A percentile compares a stretch with the other conserved stretches of the same genome.
Evolutionary conservation across 176 grass and related monocot genomes (phyloP).

Genomic region (Panicum miliaceum): DNA sequence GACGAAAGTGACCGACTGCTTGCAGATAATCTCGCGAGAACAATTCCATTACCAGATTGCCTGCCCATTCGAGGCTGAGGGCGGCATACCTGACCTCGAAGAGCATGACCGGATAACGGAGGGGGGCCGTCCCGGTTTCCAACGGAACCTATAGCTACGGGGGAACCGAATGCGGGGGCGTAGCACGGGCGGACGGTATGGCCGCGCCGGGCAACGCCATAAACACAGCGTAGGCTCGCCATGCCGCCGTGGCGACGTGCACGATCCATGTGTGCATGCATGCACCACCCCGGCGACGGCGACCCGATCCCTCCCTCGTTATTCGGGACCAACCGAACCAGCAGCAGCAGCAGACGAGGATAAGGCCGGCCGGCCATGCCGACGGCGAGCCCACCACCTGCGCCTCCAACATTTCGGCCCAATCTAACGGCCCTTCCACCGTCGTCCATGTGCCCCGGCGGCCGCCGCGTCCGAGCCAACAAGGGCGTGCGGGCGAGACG

Average conservation of each 20-base stretch:
- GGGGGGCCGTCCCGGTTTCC: neutral
- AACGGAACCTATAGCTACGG: conserved; percentile 29
- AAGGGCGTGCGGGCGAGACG: too few species aligned
- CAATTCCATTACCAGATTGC: neutral
- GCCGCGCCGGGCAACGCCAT: conserved; percentile 37
- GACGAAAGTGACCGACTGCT: neutral
- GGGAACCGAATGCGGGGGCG: neutral
- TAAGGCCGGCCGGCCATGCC: conserved; percentile 23
- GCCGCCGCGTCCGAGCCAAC: neutral
- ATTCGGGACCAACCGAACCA: neutral
- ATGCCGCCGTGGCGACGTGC: conserved; percentile 23
- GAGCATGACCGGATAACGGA: conserved; percentile 22
- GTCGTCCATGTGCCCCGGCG: neutral
- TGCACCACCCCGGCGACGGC: neutral
- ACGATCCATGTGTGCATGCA: neutral
- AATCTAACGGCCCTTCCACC: neutral
- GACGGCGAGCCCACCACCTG: conserved; percentile 10
- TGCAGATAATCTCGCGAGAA: neutral
- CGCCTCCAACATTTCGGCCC: conserved; percentile 23
- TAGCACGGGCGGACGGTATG: conserved; percentile 31
- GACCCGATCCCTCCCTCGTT: neutral
- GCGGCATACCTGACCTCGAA: neutral
- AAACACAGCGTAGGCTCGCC: neutral
- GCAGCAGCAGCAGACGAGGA: neutral
- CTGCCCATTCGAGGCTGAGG: neutral